phyloP scores from a whole-genome alignment of 2,329 filamentous ascomycete species.

The Cladosporium austrohemisphaericum region DNA sequence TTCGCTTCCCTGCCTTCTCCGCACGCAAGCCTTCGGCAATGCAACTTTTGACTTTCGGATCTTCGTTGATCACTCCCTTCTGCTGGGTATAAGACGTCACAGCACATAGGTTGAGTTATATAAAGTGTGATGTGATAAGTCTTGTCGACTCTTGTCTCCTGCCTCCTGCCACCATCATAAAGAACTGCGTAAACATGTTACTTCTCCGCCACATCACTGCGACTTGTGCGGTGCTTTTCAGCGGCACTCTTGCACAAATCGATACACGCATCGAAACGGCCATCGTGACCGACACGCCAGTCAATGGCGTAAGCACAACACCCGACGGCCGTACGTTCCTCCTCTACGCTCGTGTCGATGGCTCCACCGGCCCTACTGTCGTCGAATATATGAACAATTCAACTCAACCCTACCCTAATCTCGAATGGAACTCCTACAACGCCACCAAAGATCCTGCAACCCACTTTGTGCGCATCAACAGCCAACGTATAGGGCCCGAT shows the following conservation, averaged over 20 bases:
- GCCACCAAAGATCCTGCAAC: conserved; percentile 25
- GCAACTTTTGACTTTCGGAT: too few species aligned
- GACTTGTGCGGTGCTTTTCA: not conserved
- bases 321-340: conserved; percentile 32
- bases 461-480: conserved; percentile 28
- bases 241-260: conserved; percentile 1
- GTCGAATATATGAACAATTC: conserved; percentile 29
- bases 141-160: not conserved
- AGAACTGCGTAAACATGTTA: not conserved
- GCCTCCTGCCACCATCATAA: too few species aligned
- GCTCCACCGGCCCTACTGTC: conserved; percentile 30
- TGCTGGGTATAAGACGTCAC: too few species aligned
- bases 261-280: conserved; percentile 22
- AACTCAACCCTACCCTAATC: conserved; percentile 27
- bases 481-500: conserved; percentile 33
- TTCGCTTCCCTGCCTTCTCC: too few species aligned
- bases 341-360: conserved; percentile 30
- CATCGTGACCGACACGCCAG: conserved; percentile 22
- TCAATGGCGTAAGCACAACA: conserved; percentile 28
- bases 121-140: not conserved
- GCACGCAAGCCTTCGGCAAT: not conserved
- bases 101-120: too few species aligned
- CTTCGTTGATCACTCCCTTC: too few species aligned
- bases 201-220: not conserved
- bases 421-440: conserved; percentile 32